Evolutionary conservation across 148 eudicot genomes (phyloP), one percentile per base, ranked within the genome.

Genomic region (Rhododendron ferrugineum): DNA sequence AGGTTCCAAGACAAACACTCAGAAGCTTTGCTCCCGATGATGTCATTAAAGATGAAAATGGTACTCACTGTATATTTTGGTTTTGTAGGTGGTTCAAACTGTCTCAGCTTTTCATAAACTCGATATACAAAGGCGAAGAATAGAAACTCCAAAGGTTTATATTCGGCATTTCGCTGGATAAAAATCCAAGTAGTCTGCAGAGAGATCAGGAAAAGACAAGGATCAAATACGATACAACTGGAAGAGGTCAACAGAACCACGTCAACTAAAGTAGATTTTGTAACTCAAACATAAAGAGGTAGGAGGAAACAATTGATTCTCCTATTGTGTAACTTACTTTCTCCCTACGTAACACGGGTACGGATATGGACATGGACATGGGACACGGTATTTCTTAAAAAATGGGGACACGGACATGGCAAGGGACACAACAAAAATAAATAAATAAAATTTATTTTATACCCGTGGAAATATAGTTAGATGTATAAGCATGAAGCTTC

Each of bases 111-210:
- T 89, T 95, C 99, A 82, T 95, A 97, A 20, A 97, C 89, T 56
- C 99, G 92, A 85, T 97, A 95, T 6, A 94, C 93, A 88, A 90
- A 97, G 16, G 90, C 93, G 81, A 92, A 91, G 44, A 92, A 87
- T 85, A 97, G 84, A 87, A 97, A 97, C 87, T 97, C 98, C 84
- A 97, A 76, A 73, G 99, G 99, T 86, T 92, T 93, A 92, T 94
- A 97, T 56, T 97, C 96, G 85, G 98, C 99, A 86, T 70, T 89
- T 18, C 93, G 93, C 85, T 85, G 82, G 86, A 97, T 78, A 83
- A 92, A 85, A 88, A 90, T 87, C 99, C 99, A 97, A 72, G 94
- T 98, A 81, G 89, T 90, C 99, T 97, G 92, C 89, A 91, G 50
- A 85, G 52, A 80, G n/a, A 52, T 16, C 85, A 86, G 79, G 85